Evolutionary conservation across 2,329 filamentous ascomycete genomes (phyloP).

Genomic region (Huntiella bhutanensis): DNA sequence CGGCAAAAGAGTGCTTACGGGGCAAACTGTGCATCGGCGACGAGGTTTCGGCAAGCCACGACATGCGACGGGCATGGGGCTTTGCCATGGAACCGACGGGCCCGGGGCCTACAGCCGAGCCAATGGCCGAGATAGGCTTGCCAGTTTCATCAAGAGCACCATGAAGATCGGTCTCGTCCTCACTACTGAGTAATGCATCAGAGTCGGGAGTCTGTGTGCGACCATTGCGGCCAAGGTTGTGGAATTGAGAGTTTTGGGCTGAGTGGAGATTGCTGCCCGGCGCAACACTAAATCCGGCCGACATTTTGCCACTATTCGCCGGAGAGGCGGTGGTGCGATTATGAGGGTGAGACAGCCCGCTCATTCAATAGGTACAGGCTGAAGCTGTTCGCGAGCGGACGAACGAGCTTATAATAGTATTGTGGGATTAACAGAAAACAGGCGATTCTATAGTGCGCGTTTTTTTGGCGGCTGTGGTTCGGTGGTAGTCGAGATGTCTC

Average conservation of each 20-base stretch:
- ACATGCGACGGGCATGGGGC: slow-evolving; percentile 51
- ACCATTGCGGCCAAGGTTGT: slow-evolving; percentile 50
- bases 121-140: background rate
- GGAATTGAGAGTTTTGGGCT: slow-evolving; percentile 39
- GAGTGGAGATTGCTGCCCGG: slow-evolving; percentile 25
- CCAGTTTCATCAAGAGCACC: background rate
- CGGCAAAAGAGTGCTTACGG: slow-evolving; percentile 60
- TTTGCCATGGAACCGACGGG: slow-evolving; percentile 32
- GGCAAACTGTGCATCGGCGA: slow-evolving; percentile 35
- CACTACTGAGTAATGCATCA: slow-evolving; percentile 80
- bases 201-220: slow-evolving; percentile 84
- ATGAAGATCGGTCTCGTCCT: slow-evolving; percentile 57
- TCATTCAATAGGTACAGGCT: no score
- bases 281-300: slow-evolving; percentile 3
- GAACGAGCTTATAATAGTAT: no score
- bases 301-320: no score
- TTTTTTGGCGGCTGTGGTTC: no score
- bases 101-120: slow-evolving; percentile 23
- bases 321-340: no score
- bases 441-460: no score
- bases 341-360: no score
- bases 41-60: slow-evolving; percentile 71
- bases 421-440: no score
- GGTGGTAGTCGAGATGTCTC: no score
- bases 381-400: no score